Evolutionary conservation across 352 stramenopile genomes (phyloP).

Genomic region (Globisporangium camurandrum): DNA sequence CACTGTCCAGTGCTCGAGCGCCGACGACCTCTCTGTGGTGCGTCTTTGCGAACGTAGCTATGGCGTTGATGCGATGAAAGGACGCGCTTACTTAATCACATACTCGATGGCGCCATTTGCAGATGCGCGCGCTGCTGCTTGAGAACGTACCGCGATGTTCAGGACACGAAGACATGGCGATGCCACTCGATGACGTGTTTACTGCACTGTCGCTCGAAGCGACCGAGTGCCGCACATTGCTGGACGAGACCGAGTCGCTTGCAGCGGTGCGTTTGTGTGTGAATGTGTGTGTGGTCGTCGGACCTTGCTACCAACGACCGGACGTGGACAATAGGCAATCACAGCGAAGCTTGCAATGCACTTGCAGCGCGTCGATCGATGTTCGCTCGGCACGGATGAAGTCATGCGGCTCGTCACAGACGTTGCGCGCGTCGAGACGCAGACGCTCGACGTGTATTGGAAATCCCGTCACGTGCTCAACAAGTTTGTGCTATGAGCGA

Average conservation of each 20-base stretch:
- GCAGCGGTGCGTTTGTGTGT: constrained; percentile 4
- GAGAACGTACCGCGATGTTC: constrained; percentile 6
- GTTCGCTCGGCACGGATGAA: constrained; percentile 34
- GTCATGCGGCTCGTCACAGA: constrained; percentile 32
- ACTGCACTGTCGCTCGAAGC: constrained; percentile 12
- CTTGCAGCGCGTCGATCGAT: constrained; percentile 20
- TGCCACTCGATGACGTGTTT: constrained; percentile 14
- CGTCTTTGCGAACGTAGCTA: constrained; percentile 8
- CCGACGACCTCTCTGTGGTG: constrained; percentile 53
- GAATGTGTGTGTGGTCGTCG: neutral
- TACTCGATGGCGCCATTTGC: neutral
- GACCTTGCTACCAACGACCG: too few relatives aligned
- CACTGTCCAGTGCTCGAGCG: constrained; percentile 40
- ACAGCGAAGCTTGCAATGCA: constrained; percentile 18
- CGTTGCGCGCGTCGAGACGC: constrained; percentile 29
- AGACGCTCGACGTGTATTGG: constrained; percentile 50
- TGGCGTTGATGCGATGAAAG: neutral
- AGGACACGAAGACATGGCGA: constrained; percentile 12
- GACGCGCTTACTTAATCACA: neutral
- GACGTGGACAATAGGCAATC: constrained; percentile 22
- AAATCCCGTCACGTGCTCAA: constrained; percentile 33
- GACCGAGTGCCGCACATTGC: neutral
- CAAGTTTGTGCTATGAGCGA: constrained; percentile 32
- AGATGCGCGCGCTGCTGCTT: constrained; percentile 53
- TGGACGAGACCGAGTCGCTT: constrained; percentile 6